A percentile compares a stretch with the other conserved stretches of the same genome.
Evolutionary conservation across 2,329 filamentous ascomycete genomes (phyloP).

Genomic region (Fusarium virguliforme): DNA sequence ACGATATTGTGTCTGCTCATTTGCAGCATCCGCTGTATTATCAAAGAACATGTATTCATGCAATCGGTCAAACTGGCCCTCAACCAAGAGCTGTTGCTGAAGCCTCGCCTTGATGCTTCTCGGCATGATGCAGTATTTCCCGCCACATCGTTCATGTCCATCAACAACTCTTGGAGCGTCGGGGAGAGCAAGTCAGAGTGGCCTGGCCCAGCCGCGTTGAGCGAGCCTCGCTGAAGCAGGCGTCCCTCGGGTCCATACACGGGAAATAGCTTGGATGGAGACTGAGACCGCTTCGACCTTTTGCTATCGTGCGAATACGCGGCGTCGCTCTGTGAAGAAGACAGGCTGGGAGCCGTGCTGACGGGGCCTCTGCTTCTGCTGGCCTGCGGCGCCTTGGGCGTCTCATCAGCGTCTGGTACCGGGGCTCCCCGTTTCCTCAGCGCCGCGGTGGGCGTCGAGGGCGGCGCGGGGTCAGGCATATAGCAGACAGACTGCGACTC

Average conservation of each 20-base stretch:
- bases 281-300: slow-evolving; percentile 13
- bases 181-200: background rate
- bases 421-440: background rate
- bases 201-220: background rate
- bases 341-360: background rate
- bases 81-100: background rate
- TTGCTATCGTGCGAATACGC: slow-evolving; percentile 12
- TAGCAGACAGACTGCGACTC: background rate
- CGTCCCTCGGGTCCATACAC: slow-evolving; percentile 12
- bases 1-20: background rate
- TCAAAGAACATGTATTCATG: slow-evolving; percentile 16
- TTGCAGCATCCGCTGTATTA: background rate
- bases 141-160: slow-evolving; percentile 5
- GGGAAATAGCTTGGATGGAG: slow-evolving; percentile 16
- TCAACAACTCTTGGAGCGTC: background rate
- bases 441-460: background rate
- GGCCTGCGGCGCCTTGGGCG: background rate
- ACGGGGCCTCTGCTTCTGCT: slow-evolving; percentile 6
- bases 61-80: background rate
- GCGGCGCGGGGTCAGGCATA: background rate
- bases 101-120: background rate
- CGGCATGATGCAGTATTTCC: slow-evolving; percentile 11
- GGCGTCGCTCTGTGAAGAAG: background rate
- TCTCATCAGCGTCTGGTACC: background rate
- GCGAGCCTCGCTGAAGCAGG: background rate